Percentiles rank a stretch among this genome's conserved stretches.
phyloP scores from a whole-genome alignment of 805 yeast species.

The Myxozyma udenii region DNA sequence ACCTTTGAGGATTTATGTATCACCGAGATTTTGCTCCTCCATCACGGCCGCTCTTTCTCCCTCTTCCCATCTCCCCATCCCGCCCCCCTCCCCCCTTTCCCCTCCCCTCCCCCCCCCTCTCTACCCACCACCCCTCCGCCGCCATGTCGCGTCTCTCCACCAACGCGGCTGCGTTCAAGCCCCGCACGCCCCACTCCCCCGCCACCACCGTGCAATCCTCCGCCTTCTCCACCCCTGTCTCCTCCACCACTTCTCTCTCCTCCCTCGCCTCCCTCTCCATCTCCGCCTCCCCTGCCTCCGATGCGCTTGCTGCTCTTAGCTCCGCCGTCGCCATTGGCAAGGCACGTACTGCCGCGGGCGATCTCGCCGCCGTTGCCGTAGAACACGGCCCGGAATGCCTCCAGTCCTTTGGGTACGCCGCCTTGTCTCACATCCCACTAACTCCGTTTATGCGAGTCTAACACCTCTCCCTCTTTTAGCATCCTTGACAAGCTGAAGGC shows the following conservation, averaged over 20 bases:
- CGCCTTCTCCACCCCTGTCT: slow-evolving; percentile 34
- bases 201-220: slow-evolving; percentile 20
- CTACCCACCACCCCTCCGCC: background rate
- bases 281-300: slow-evolving; percentile 66
- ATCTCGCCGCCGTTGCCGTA: slow-evolving; percentile 50
- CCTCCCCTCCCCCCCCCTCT: slow-evolving; percentile 1
- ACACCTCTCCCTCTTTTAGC: slow-evolving; percentile 31
- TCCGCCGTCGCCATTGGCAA: slow-evolving; percentile 52
- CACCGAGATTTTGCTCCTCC: too few relatives aligned
- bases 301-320: slow-evolving; percentile 52
- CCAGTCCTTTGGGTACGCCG: slow-evolving; percentile 39
- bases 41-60: background rate
- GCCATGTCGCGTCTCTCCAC: slow-evolving; percentile 17
- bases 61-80: background rate
- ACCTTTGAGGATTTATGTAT: too few relatives aligned
- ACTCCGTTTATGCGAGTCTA: slow-evolving; percentile 2
- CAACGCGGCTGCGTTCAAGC: slow-evolving; percentile 12
- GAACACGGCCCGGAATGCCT: slow-evolving; percentile 49
- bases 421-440: background rate
- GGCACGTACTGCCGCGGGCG: slow-evolving; percentile 53
- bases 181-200: slow-evolving; percentile 12
- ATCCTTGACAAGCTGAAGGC: slow-evolving; percentile 61
- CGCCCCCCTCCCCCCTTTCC: background rate
- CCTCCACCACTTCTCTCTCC: slow-evolving; percentile 54
- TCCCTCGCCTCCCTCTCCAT: slow-evolving; percentile 54